Evolutionary conservation across 352 stramenopile species (phyloP).

Genomic region (Hyaloperonospora arabidopsidis): DNA sequence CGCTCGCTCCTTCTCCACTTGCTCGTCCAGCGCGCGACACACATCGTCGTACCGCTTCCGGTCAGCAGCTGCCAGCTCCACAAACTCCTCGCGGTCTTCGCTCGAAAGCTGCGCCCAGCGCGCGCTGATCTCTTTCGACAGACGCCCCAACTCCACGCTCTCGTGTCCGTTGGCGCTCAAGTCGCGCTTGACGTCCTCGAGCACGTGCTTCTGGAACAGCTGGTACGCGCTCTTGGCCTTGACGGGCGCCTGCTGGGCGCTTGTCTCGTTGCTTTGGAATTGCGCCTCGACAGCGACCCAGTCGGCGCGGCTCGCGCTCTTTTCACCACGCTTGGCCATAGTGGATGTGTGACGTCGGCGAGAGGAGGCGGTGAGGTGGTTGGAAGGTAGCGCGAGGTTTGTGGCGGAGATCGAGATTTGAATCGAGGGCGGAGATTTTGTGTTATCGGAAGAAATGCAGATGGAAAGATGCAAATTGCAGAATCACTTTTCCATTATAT

Average conservation of each 20-base stretch:
- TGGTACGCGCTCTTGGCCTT: conserved; percentile 73
- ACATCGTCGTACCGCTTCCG: conserved; percentile 68
- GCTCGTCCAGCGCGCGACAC: conserved; percentile 58
- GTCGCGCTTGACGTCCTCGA: conserved; percentile 56
- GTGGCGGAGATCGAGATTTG: too few species aligned
- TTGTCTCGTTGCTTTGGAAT: conserved; percentile 41
- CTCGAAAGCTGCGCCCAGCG: conserved; percentile 64
- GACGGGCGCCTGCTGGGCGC: conserved; percentile 29
- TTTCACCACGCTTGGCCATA: conserved; percentile 34
- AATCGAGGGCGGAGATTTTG: too few species aligned
- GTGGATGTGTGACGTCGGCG: not conserved
- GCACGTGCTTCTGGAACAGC: conserved; percentile 70
- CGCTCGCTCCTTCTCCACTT: conserved; percentile 65
- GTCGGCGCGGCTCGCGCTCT: conserved; percentile 54
- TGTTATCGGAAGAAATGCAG: too few species aligned
- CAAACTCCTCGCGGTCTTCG: conserved; percentile 63
- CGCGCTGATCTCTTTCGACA: conserved; percentile 70
- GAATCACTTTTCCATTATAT: too few species aligned
- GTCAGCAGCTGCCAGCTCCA: conserved; percentile 50
- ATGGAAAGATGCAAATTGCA: too few species aligned
- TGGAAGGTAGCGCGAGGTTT: too few species aligned
- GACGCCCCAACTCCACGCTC: conserved; percentile 47
- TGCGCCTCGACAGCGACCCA: conserved; percentile 77
- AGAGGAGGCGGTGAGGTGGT: too few species aligned
- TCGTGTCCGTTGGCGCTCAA: conserved; percentile 37